Conservation (phyloP, 179 eudicot genomes). For the Spinacia oleracea region DNA sequence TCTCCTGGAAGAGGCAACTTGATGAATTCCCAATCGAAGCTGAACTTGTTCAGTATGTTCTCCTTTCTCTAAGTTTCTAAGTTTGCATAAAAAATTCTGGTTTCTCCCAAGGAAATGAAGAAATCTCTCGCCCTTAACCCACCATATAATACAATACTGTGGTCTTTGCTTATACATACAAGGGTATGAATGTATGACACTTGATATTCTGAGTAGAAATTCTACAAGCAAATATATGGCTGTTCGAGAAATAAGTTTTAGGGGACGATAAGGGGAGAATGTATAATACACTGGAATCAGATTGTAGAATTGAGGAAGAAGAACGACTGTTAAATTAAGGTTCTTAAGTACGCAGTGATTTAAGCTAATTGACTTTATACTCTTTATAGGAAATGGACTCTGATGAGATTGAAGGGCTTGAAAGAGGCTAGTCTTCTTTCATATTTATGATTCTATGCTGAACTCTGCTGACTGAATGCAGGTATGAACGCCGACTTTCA, state of each 20-base stretch:
- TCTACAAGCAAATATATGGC: neutral
- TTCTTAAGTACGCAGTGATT: neutral
- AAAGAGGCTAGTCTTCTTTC: neutral
- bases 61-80: conserved; percentile 17
- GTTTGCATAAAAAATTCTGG: conserved; percentile 4
- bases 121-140: neutral
- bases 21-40: conserved; percentile 62
- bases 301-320: no score
- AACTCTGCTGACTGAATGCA: conserved; percentile 27
- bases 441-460: conserved; percentile 13
- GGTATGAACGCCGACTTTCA: conserved; percentile 70
- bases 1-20: conserved; percentile 51
- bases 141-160: neutral
- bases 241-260: neutral
- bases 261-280: neutral
- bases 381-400: neutral
- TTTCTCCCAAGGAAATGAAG: neutral
- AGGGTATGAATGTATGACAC: no score
- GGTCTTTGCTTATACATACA: neutral
- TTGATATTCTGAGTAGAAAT: neutral
- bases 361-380: neutral
- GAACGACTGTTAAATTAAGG: neutral
- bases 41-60: conserved; percentile 63
- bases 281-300: no score
- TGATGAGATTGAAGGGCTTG: neutral